Evolutionary conservation across 371 early-diverging fungal species (phyloP).

Genomic region (Mucor piriformis): DNA sequence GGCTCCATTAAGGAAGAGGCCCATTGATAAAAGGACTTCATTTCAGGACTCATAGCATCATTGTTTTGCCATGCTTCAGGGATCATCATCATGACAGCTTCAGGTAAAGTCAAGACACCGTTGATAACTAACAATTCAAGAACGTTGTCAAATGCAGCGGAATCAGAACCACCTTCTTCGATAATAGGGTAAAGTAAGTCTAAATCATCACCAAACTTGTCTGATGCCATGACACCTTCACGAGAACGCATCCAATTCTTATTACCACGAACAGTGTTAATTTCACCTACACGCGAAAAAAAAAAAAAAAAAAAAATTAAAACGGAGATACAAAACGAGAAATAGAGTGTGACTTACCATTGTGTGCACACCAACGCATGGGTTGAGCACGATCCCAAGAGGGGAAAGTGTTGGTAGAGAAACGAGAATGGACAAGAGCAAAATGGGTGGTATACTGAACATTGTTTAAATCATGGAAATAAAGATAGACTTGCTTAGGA

Average conservation of each 20-base stretch:
- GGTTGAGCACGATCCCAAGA: slow-evolving; percentile 98
- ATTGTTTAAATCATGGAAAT: slow-evolving; percentile 88
- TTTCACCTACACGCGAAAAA: slow-evolving; percentile 70
- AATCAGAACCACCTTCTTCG: slow-evolving; percentile 96
- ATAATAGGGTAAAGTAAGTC: slow-evolving; percentile 91
- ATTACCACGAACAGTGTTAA: slow-evolving; percentile 97
- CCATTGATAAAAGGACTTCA: slow-evolving; percentile 95
- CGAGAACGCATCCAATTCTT: slow-evolving; percentile 99
- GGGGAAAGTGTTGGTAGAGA: slow-evolving; percentile 98
- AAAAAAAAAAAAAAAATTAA: slow-evolving; percentile 1
- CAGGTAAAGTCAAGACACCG: slow-evolving; percentile 88
- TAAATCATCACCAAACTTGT: slow-evolving; percentile 78
- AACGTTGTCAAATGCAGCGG: slow-evolving; percentile 96
- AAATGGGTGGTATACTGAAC: slow-evolving; percentile 84
- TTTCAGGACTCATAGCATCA: slow-evolving; percentile 79
- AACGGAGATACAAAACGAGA: neutral
- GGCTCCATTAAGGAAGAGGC: slow-evolving; percentile 96
- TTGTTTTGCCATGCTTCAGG: slow-evolving; percentile 98
- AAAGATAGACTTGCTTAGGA: slow-evolving; percentile 91
- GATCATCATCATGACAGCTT: slow-evolving; percentile 97
- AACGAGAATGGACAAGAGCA: slow-evolving; percentile 96
- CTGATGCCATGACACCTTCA: slow-evolving; percentile 89
- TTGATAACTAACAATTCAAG: slow-evolving; percentile 91
- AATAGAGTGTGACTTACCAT: slow-evolving; percentile 65
- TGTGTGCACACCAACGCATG: slow-evolving; percentile 96